Conservation (phyloP, 2,329 filamentous ascomycete species). For the Talaromyces piceae region DNA sequence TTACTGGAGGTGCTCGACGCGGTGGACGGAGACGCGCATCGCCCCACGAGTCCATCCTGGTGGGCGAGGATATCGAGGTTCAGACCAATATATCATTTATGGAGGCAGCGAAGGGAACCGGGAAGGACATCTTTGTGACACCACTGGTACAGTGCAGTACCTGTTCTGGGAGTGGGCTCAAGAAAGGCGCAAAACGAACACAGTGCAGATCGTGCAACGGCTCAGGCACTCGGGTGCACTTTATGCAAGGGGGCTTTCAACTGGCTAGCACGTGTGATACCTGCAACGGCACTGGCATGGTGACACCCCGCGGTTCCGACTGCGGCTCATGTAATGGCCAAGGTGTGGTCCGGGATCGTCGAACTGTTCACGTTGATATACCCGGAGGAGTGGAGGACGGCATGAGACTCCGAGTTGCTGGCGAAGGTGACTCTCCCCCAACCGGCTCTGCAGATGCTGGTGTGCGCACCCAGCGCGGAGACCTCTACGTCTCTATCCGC, state of each 20-base stretch:
- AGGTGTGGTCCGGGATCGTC: slow-evolving; percentile 74
- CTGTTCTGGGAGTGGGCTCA: slow-evolving; percentile 77
- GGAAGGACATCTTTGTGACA: slow-evolving; percentile 79
- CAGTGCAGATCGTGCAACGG: slow-evolving; percentile 77
- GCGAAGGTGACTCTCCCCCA: slow-evolving; percentile 78
- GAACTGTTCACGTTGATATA: slow-evolving; percentile 82
- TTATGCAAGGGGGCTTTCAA: slow-evolving; percentile 89
- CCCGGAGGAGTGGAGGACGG: slow-evolving; percentile 94
- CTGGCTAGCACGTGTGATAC: slow-evolving; percentile 82
- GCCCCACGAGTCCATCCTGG: slow-evolving; percentile 68
- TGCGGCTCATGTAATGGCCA: slow-evolving; percentile 74
- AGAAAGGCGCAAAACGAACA: slow-evolving; percentile 65
- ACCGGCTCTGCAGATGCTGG: slow-evolving; percentile 63
- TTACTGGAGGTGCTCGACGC: slow-evolving; percentile 55
- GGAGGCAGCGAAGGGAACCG: slow-evolving; percentile 87
- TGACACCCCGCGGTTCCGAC: slow-evolving; percentile 70
- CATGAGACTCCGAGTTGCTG: slow-evolving; percentile 78
- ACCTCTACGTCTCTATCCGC: slow-evolving; percentile 83
- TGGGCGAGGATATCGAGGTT: slow-evolving; percentile 95
- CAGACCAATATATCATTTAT: slow-evolving; percentile 90
- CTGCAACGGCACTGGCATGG: slow-evolving; percentile 71
- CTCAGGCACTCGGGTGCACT: slow-evolving; percentile 77
- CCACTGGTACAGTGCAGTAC: slow-evolving; percentile 75
- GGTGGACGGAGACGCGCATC: slow-evolving; percentile 44
- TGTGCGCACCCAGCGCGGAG: slow-evolving; percentile 63